Conservation (phyloP, 148 eudicot species). For the Suaeda aralocaspica region DNA sequence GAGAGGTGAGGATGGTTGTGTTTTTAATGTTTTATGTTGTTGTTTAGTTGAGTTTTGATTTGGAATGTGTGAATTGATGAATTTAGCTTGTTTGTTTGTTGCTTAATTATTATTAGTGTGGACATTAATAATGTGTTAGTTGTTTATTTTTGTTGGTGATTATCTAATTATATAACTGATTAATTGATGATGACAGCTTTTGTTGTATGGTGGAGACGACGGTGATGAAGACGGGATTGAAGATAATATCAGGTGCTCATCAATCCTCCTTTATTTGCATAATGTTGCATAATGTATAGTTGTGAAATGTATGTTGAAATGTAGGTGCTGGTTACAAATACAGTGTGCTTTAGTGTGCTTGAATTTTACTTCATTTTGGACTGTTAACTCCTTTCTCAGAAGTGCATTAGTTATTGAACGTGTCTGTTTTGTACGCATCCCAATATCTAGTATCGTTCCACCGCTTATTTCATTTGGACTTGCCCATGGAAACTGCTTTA, state of each 20-base stretch:
- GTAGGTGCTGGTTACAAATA: too few relatives aligned
- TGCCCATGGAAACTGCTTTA: background rate
- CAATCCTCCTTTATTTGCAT: background rate
- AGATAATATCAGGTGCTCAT: conserved; percentile 48
- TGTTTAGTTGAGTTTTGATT: background rate
- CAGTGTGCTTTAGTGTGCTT: too few relatives aligned
- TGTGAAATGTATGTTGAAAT: too few relatives aligned
- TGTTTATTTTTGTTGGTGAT: background rate
- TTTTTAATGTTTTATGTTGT: background rate
- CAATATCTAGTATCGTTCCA: background rate
- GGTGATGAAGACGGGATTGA: conserved; percentile 39
- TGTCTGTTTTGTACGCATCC: too few relatives aligned
- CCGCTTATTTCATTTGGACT: background rate
- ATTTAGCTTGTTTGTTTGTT: background rate
- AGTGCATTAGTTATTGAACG: too few relatives aligned
- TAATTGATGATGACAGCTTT: conserved; percentile 47
- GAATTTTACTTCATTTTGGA: too few relatives aligned
- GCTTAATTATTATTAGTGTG: background rate
- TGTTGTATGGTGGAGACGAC: conserved; percentile 44
- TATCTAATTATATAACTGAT: background rate
- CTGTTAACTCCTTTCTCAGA: too few relatives aligned
- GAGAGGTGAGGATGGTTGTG: conserved; percentile 23
- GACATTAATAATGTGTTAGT: conserved; percentile 8
- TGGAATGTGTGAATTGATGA: background rate
- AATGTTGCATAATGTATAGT: too few relatives aligned